phyloP scores from a whole-genome alignment of 2,329 filamentous ascomycete species.

The Aspergillus nomiae region DNA sequence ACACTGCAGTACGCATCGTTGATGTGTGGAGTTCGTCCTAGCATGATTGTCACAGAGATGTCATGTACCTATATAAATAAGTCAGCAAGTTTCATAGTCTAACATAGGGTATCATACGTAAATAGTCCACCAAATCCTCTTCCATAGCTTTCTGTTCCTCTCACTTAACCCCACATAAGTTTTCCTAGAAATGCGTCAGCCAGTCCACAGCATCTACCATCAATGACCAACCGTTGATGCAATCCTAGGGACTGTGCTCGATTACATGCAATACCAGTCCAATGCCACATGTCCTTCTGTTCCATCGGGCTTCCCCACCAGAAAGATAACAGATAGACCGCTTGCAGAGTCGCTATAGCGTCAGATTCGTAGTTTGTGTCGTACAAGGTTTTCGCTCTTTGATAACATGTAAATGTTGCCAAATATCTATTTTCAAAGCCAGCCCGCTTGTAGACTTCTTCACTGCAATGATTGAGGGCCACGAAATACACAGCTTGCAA shows the following conservation, averaged over 20 bases:
- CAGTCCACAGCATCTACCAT: neutral
- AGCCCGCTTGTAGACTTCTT: neutral
- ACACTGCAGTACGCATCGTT: slow-evolving; percentile 12
- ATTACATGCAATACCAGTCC: slow-evolving; percentile 6
- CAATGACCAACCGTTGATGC: neutral
- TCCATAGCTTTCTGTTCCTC: neutral
- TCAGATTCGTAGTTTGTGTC: slow-evolving; percentile 11
- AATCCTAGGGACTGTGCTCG: slow-evolving; percentile 12
- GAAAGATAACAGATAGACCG: slow-evolving; percentile 2
- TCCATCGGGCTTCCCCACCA: slow-evolving; percentile 13
- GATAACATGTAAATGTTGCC: neutral
- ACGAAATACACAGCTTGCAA: neutral
- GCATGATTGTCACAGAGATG: slow-evolving; percentile 3
- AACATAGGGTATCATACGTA: neutral
- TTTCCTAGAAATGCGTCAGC: neutral
- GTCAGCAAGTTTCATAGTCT: neutral
- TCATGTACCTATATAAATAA: slow-evolving; percentile 4
- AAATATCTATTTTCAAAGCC: neutral
- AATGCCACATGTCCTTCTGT: slow-evolving; percentile 15
- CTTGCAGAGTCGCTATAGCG: slow-evolving; percentile 9
- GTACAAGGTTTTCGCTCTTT: slow-evolving; percentile 8
- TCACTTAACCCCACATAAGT: neutral
- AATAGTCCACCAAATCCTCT: neutral
- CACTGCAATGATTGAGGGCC: neutral
- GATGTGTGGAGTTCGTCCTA: slow-evolving; percentile 10